Evolutionary conservation across 2,329 filamentous ascomycete genomes (phyloP).

Genomic region (Botrytis elliptica): DNA sequence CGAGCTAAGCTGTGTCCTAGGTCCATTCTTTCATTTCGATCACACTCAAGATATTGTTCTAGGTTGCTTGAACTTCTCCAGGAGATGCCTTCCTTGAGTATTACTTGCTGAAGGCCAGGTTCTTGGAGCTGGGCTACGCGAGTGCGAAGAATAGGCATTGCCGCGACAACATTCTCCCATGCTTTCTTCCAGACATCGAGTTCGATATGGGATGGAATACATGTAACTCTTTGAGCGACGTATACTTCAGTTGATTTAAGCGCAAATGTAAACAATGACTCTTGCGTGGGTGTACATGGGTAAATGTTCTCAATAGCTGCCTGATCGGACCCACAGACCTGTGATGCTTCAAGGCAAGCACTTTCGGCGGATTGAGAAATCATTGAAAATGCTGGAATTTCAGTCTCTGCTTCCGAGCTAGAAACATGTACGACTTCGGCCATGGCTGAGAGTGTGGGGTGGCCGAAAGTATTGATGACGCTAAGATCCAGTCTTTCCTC

Average conservation of each 20-base stretch:
- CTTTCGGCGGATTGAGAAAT: conserved; percentile 27
- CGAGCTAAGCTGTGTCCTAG: conserved; percentile 32
- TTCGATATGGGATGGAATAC: conserved; percentile 30
- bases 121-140: conserved; percentile 38
- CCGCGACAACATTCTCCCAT: conserved; percentile 36
- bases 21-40: conserved; percentile 32
- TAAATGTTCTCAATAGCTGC: conserved; percentile 44
- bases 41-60: conserved; percentile 29
- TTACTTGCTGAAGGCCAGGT: conserved; percentile 34
- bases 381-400: conserved; percentile 33
- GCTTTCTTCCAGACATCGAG: conserved; percentile 34
- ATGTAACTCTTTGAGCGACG: conserved; percentile 12
- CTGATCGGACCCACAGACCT: conserved; percentile 29
- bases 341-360: conserved; percentile 30
- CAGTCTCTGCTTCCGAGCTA: background rate
- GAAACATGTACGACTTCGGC: conserved; percentile 37
- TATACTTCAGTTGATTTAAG: conserved; percentile 15
- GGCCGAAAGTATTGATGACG: conserved; percentile 46
- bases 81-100: conserved; percentile 27
- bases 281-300: conserved; percentile 43
- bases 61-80: conserved; percentile 31
- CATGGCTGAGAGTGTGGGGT: conserved; percentile 48
- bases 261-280: conserved; percentile 35
- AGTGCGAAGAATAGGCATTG: conserved; percentile 40
- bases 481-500: conserved; percentile 40